Conservation (phyloP, 495 filamentous ascomycete genomes). For the Aspergillus avenaceus region DNA sequence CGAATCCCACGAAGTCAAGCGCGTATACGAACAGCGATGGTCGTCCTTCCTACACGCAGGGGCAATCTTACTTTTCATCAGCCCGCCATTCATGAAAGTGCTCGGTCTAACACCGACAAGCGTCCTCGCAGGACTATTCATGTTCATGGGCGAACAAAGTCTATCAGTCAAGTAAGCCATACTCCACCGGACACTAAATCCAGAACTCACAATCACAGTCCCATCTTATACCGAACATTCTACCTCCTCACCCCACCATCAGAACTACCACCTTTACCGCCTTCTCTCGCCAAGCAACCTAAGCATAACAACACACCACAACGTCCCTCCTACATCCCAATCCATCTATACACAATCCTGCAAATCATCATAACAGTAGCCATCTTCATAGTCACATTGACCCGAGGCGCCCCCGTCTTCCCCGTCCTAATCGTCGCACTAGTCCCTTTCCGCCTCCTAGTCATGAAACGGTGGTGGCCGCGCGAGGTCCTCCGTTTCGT, state of each 20-base stretch:
- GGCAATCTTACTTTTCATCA: constrained; percentile 58
- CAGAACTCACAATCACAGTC: constrained; percentile 30
- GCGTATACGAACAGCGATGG: constrained; percentile 68
- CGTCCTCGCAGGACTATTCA: constrained; percentile 63
- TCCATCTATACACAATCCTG: constrained; percentile 59
- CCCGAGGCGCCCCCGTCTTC: constrained; percentile 60
- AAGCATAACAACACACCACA: not conserved
- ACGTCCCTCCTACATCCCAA: constrained; percentile 45
- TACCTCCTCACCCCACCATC: constrained; percentile 60
- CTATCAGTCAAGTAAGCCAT: constrained; percentile 56
- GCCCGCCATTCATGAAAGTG: constrained; percentile 65
- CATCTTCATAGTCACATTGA: constrained; percentile 64
- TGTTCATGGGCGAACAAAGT: constrained; percentile 73
- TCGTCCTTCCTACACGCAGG: constrained; percentile 59
- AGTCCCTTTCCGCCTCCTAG: constrained; percentile 55
- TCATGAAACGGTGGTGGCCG: constrained; percentile 64
- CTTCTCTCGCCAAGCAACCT: constrained; percentile 24
- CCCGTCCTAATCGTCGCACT: constrained; percentile 64
- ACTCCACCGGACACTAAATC: too few species aligned
- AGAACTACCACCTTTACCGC: constrained; percentile 57
- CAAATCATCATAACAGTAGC: constrained; percentile 58
- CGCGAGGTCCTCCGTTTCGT: constrained; percentile 59
- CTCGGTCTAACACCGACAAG: constrained; percentile 66
- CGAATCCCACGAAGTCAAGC: constrained; percentile 35
- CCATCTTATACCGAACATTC: constrained; percentile 61